Base-by-base conservation (phyloP, 345 rosid genomes). In the Lepidium sativum region DNA sequence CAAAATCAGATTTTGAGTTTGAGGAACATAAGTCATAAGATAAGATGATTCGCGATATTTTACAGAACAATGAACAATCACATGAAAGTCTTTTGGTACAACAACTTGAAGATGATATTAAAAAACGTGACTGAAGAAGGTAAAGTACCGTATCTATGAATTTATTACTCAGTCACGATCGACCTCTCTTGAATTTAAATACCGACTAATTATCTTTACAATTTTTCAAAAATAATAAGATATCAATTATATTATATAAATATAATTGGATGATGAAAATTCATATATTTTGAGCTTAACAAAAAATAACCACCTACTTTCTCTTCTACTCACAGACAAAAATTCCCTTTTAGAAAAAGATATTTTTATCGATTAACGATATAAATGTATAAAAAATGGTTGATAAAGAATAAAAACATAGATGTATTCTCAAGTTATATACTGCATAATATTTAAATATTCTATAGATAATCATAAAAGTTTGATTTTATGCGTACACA, bases 71-170 rank as follows among this genome's bases (percentile, higher is more conserved):
- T n/a, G 13, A 18, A 37, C 15, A 17, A 40, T 65, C 72, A 65
- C 72, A 59, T 49, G 67, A 72, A 55, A 65, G 11, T 18, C 21
- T 13, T 42, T 16, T 54, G 8, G 14, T 54, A 43, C n/a, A 63
- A 63, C 44, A 63, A 69, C 8, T 60, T 69, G 73, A 18, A 20
- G 21, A 20, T 15, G 13, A 31, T 41, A 60, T 18, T 12, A 44
- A 60, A 32, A 45, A 56, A 25, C 23, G 65, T 57, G 58, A 68
- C 47, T 17, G 20, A 6, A 42, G 43, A 53, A 2, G n/a, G 20
- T 50, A 54, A 65, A 42, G 35, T 43, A 43, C 40, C 4, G 51
- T 16, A 15, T 16, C 25, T 39, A 39, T 9, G 8, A 39, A 14
- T 21, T 38, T 64, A 51, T 63, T 51, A 39, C 39, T 39, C 31